Base-by-base conservation (phyloP, 106 monocot genomes). In the Vanilla planifolia region DNA sequence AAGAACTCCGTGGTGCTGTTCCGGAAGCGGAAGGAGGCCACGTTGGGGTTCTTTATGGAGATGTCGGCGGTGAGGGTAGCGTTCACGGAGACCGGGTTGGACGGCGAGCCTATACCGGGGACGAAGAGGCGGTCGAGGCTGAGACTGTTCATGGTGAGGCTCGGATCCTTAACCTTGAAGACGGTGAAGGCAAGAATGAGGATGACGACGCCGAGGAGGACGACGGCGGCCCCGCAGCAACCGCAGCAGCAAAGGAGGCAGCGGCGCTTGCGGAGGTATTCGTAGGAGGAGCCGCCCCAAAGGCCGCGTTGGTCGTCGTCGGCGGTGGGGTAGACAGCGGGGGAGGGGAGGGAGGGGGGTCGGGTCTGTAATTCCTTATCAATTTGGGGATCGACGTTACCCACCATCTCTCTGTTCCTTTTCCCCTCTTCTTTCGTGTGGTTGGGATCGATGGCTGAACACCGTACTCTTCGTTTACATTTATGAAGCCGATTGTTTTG, bases 21-120 rank as follows among this genome's bases (percentile, higher is more conserved):
- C 6, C 32, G 70, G 60, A 71, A 85, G 36, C 37, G 28, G 58
- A 85, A 77, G 22, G 77, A 71, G 8, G 77, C 85, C 3, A 55
- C 53, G 80, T 85, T 85, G 2, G 85, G 85, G 52, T 85, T 85
- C 59, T 77, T 68, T 42, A 85, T 55, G 10, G 85, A 81, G 53
- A 81, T 57, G 43, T 81, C 76, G 44, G 72, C 68, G 9, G 59
- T 65, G 25, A 76, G 33, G 22, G 76, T 76, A 3, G 68, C 72
- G 64, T 81, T 76, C 44, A 81, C 8, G 32, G 76, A 44, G 2
- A 62, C 11, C n/a, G 44, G 60, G 60, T 43, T 6, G 55, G 1
- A 3, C 9, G 10, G n/a, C 22, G 50, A 15, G 22, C 26, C 24
- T 36, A 50, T 2, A n/a, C 37, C 55, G 7, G 57, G 57, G 32